Evolutionary conservation across 2,329 filamentous ascomycete genomes (phyloP), one percentile per base, ranked within the genome.

Genomic region (Claviceps arundinis): DNA sequence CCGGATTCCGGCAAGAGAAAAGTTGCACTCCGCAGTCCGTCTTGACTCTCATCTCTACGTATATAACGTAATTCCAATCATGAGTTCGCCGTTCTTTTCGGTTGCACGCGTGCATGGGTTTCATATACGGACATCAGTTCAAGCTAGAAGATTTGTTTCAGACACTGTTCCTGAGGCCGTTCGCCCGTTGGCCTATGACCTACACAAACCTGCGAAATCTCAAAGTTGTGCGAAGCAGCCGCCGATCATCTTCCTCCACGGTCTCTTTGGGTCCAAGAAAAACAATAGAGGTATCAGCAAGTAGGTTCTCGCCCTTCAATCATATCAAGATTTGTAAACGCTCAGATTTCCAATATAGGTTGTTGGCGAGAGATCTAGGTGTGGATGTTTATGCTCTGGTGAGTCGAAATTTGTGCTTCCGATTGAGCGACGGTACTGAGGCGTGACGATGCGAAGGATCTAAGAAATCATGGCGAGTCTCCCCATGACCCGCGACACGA

Each of bases 281-380:
- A 97, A 97, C 66, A 95, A 96, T 65, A 77, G 90, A 66, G 87
- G 79, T 62, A 93, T 97, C 56, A 94, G 89, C 84, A 95, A 89
- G 91, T 95, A 74, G 66, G 85, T 71, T 37, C 37, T 11, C 44
- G n/a, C 9, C 37, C 34, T 19, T 26, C 1, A 37, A 14, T 26
- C 2, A 37, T 6, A 11, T 17, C 16, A 13, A 9, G 1, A 13
- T 42, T 3, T 2, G 5, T n/a, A 14, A 48, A 40, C 11, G 11
- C 45, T 46, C 19, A 42, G 24, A 42, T 5, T 50, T 30, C 3
- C 7, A 19, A 11, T 43, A 41, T 59, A 94, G 89, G 72, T 82
- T 80, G 40, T 73, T 97, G 49, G 87, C 89, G 42, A 82, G 87
- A 62, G 87, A 95, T 62, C 72, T 96, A 55, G 82, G 83, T 52